A percentile compares a stretch with the other conserved stretches of the same genome.
phyloP scores from a whole-genome alignment of 495 filamentous ascomycete genomes.

The Penicillium desertorum region DNA sequence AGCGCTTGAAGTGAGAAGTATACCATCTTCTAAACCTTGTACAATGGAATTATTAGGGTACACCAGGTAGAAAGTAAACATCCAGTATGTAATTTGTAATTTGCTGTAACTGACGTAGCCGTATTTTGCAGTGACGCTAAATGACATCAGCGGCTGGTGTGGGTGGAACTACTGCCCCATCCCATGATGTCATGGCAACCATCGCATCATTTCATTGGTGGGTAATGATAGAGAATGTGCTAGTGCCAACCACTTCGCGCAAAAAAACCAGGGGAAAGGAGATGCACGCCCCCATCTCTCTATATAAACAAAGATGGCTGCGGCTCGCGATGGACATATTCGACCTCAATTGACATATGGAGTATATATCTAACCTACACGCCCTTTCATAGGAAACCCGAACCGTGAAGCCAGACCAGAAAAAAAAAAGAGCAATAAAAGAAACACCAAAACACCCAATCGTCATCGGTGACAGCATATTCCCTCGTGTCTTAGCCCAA shows the following conservation, averaged over 20 bases:
- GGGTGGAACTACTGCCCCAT: conserved; percentile 8
- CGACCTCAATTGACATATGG: neutral
- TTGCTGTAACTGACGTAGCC: neutral
- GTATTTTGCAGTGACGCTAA: neutral
- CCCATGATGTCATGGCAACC: conserved; percentile 29
- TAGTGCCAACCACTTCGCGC: conserved; percentile 18
- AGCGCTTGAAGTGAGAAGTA: too few relatives aligned
- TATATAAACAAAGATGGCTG: conserved; percentile 29
- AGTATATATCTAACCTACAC: neutral
- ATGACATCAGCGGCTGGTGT: conserved; percentile 34
- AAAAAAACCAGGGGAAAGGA: conserved; percentile 11
- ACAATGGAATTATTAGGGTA: neutral
- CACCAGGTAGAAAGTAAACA: conserved; percentile 1
- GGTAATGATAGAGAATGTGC: neutral
- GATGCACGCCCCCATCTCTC: conserved; percentile 13
- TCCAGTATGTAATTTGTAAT: conserved; percentile 1
- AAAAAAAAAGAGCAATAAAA: conserved; percentile 4
- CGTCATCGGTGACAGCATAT: conserved; percentile 37
- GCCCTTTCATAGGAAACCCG: neutral
- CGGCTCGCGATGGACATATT: neutral
- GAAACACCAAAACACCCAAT: conserved; percentile 6
- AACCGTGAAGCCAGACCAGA: neutral
- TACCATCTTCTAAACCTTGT: neutral
- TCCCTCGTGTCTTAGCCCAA: conserved; percentile 18
- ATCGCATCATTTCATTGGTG: conserved; percentile 16